These are phyloP conservation scores for Sinapis alba DNA, from an alignment of 441 rosid genomes.

Conservation along the genomic window DNA sequence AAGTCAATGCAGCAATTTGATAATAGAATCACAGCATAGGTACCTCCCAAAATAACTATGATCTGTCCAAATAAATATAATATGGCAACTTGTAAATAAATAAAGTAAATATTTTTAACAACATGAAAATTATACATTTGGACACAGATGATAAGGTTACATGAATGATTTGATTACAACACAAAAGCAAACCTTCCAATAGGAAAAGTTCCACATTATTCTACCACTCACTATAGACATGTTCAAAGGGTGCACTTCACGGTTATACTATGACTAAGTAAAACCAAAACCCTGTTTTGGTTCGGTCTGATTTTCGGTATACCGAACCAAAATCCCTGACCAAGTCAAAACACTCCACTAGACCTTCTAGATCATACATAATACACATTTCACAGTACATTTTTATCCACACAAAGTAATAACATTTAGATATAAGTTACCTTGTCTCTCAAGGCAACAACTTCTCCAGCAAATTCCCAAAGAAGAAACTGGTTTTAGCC, in stretches of 20 bases:
- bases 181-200: conserved; percentile 20
- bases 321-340: conserved; percentile 19
- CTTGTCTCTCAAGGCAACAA: conserved; percentile 59
- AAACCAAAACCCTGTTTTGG: conserved; percentile 12
- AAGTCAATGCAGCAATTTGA: background rate
- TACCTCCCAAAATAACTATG: background rate
- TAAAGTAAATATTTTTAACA: background rate
- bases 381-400: conserved; percentile 35
- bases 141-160: background rate
- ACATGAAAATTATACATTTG: background rate
- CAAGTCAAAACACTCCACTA: conserved; percentile 26
- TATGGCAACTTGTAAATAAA: no score
- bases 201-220: conserved; percentile 19
- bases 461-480: conserved; percentile 79
- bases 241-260: conserved; percentile 17
- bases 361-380: conserved; percentile 24
- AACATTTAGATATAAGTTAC: background rate
- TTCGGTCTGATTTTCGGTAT: conserved; percentile 14
- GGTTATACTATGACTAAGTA: conserved; percentile 13
- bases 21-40: background rate
- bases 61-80: background rate
- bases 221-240: conserved; percentile 16
- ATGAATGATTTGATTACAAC: no score
- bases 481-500: conserved; percentile 84
- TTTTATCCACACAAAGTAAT: conserved; percentile 30